Evolutionary conservation across 768 basidiomycete species (phyloP).

Genomic region (Macrocybe gigantea): DNA sequence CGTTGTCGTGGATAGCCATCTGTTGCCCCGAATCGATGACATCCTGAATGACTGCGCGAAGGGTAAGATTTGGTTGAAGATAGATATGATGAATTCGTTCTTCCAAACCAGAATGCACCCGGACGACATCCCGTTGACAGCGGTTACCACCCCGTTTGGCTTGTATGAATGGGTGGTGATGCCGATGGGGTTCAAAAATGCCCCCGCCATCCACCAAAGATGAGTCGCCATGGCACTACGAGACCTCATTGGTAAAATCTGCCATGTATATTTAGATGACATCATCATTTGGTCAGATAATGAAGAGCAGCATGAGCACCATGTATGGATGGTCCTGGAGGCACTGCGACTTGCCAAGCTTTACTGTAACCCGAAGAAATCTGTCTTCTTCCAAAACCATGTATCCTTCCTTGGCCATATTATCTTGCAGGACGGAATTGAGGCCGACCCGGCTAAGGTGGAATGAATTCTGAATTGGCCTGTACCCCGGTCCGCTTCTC

Average conservation of each 20-base stretch:
- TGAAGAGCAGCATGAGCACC: constrained; percentile 22
- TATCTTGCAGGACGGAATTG: constrained; percentile 18
- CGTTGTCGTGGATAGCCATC: constrained; percentile 20
- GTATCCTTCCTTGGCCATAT: constrained; percentile 20
- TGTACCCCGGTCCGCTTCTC: constrained; percentile 4
- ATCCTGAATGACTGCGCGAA: constrained; percentile 27
- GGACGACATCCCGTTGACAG: constrained; percentile 22
- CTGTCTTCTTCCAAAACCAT: constrained; percentile 9
- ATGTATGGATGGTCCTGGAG: constrained; percentile 19
- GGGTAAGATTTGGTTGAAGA: constrained; percentile 24
- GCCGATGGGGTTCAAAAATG: constrained; percentile 15
- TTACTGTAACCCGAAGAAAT: constrained; percentile 15
- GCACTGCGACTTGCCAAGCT: constrained; percentile 8
- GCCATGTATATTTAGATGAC: constrained; percentile 38
- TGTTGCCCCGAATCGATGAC: constrained; percentile 22
- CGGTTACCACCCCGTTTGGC: constrained; percentile 28
- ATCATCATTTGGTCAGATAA: constrained; percentile 37
- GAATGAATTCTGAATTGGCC: constrained; percentile 20
- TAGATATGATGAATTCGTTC: constrained; percentile 33
- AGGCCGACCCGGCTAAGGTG: constrained; percentile 16
- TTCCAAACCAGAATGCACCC: constrained; percentile 26
- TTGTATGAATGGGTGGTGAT: constrained; percentile 25
- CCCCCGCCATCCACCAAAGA: constrained; percentile 23
- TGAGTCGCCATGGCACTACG: constrained; percentile 18
- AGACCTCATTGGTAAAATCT: constrained; percentile 12